Evolutionary conservation across 2,329 filamentous ascomycete species (phyloP), one percentile per base, ranked within the genome.

Genomic region (Balansia obtecta): DNA sequence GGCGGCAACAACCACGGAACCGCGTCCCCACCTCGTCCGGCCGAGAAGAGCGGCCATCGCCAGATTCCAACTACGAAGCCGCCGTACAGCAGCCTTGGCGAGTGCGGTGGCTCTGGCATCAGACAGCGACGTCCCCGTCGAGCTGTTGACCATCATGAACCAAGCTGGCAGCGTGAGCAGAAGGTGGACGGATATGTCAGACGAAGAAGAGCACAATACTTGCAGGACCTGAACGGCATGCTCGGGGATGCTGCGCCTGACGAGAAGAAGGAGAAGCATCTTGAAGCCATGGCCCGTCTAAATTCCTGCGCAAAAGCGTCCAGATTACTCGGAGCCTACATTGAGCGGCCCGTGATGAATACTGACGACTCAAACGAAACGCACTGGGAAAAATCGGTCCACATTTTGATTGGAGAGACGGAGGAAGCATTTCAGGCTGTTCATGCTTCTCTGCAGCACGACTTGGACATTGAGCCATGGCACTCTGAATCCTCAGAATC

Each of bases 361-460:
- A n/a, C n/a, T n/a, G 32, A 30, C 20, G 3, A 6, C 16, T 34
- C 40, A 22, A 34, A 49, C 9, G 22, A 51, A 53, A 55, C 55
- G 37, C 52, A 52, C 39, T 58, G 65, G 55, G 66, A 65, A 12
- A 62, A 69, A 39, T 67, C 67, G 51, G 62, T 74, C 3, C 66
- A 71, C 48, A 64, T 71, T 53, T 65, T 78, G 53, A 72, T 75
- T 45, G 63, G 65, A 53, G 69, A 77, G 56, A 70, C 73, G 4
- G 73, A 78, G 53, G 66, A 72, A 51, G 72, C 74, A 30, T 77
- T 77, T 60, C 67, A 69, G 58, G 66, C 68, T 12, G 68, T 73
- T 22, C 70, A 67, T 2, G 63, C 60, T 47, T 67, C 68, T 16
- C 60, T 76, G 39, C 63, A 63, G 37, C 65, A 72, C 48, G 39